A percentile compares a stretch with the other conserved stretches of the same genome.
Conservation (phyloP, 352 stramenopile species). For the Phytopythium oedochilum region DNA sequence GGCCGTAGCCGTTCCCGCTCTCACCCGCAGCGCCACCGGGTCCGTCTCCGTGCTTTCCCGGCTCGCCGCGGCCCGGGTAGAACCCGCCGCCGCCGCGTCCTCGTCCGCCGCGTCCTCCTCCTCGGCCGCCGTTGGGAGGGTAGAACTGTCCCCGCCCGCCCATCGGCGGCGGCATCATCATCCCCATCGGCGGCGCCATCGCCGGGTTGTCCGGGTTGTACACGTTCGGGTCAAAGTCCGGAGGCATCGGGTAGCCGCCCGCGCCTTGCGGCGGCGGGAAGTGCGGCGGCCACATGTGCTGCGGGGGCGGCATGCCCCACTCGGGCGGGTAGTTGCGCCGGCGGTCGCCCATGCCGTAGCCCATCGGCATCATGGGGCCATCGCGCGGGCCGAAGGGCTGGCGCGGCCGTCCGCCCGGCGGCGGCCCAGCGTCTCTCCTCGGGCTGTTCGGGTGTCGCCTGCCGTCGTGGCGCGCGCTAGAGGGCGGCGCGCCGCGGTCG, state of each 20-base stretch:
- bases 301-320: constrained; percentile 60
- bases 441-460: constrained; percentile 32
- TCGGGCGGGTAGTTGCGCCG: constrained; percentile 60
- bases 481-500: constrained; percentile 17
- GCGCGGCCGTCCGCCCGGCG: constrained; percentile 3
- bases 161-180: constrained; percentile 71
- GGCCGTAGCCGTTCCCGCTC: neutral
- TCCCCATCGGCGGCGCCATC: constrained; percentile 52
- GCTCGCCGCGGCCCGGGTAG: constrained; percentile 31
- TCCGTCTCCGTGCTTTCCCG: constrained; percentile 10
- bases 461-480: constrained; percentile 11
- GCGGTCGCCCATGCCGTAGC: constrained; percentile 34
- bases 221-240: constrained; percentile 61
- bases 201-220: constrained; percentile 62
- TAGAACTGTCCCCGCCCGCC: constrained; percentile 43
- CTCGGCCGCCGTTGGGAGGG: constrained; percentile 25
- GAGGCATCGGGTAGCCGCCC: constrained; percentile 33
- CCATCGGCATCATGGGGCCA: constrained; percentile 11
- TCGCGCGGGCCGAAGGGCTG: constrained; percentile 25
- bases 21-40: neutral
- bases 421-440: constrained; percentile 14
- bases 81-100: constrained; percentile 32
- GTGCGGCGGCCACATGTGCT: constrained; percentile 61
- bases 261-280: constrained; percentile 35
- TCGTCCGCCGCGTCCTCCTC: constrained; percentile 37